These are phyloP conservation scores for Senecio squalidus DNA, from an alignment of 140 eudicot genomes.

Conservation along the genomic window DNA sequence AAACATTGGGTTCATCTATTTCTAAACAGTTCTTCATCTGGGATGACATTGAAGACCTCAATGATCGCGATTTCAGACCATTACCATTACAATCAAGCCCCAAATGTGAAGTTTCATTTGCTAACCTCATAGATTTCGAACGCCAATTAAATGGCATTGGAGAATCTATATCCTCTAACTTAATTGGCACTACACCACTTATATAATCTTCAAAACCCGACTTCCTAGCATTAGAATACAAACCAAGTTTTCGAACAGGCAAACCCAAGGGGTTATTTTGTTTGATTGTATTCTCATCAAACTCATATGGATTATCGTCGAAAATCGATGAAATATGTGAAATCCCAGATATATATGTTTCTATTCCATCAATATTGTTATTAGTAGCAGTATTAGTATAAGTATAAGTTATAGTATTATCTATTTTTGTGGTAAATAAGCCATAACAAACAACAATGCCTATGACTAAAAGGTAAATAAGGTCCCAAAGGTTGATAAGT, in stretches of 20 bases:
- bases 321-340: slow-evolving; percentile 60
- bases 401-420: slow-evolving; percentile 4
- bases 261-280: slow-evolving; percentile 45
- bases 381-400: slow-evolving; percentile 1
- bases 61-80: slow-evolving; percentile 23
- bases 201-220: slow-evolving; percentile 14
- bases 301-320: slow-evolving; percentile 44
- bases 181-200: slow-evolving; percentile 43
- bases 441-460: slow-evolving; percentile 84
- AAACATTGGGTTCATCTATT: slow-evolving; percentile 19
- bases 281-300: slow-evolving; percentile 27
- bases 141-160: slow-evolving; percentile 27
- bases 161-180: slow-evolving; percentile 48
- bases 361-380: slow-evolving; percentile 4
- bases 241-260: slow-evolving; percentile 61
- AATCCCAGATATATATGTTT: slow-evolving; percentile 43
- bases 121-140: slow-evolving; percentile 43
- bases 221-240: slow-evolving; percentile 29
- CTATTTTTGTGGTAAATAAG: slow-evolving; percentile 41
- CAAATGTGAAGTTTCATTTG: slow-evolving; percentile 16
- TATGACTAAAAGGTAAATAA: slow-evolving; percentile 59
- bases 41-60: slow-evolving; percentile 21
- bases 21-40: slow-evolving; percentile 20
- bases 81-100: slow-evolving; percentile 33
- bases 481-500: slow-evolving; percentile 57